Base-by-base conservation (phyloP, 306 rosid species). In the Hippophae tibetana region DNA sequence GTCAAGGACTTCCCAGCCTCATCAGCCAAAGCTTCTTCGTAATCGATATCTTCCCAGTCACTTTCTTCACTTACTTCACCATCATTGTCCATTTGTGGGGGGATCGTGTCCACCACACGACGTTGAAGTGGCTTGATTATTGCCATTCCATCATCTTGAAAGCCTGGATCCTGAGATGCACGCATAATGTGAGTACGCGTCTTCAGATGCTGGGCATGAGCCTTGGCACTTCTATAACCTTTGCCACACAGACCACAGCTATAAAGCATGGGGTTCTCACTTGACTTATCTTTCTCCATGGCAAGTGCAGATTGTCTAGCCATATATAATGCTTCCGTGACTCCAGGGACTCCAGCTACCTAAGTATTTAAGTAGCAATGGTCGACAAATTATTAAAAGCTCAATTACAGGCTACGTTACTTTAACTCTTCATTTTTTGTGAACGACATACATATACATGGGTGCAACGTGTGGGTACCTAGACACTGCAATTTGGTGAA, bases 321-420 rank as follows among this genome's bases (percentile, higher is more conserved):
- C 52, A 84, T 56, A 78, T 86, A 93, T 51, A 93, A 58, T 12
- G 78, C 81, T 75, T 93, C 99, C 2, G 95, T 93, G 60, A 88
- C 97, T 61, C 99, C 97, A 31, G 97, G 99, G 70, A 93, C 99
- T 40, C 95, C 93, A 47, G 99, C 99, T 45, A 88, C 82, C 99
- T 88, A 64, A 58, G 65, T 51, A 26, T 25, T 41, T 68, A 9
- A 42, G 45, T 31, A 31, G 52, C 10, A 26, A 26, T 7, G 38
- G 48, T n/a, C 31, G 38, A 48, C 14, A 58, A 54, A 8, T 47
- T 47, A 54, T 47, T 48, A 42, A 40, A 18, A 46, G 53, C 11
- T 51, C 60, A 56, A 52, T 13, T 49, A 31, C 14, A 51, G 58
- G 26, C 2, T 56, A 14, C 40, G 41, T n/a, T 11, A 46, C 38